Percentiles rank a stretch among this genome's conserved stretches.
Conservation (phyloP, 73 alveolate species). For the Diophrys sp. region DNA sequence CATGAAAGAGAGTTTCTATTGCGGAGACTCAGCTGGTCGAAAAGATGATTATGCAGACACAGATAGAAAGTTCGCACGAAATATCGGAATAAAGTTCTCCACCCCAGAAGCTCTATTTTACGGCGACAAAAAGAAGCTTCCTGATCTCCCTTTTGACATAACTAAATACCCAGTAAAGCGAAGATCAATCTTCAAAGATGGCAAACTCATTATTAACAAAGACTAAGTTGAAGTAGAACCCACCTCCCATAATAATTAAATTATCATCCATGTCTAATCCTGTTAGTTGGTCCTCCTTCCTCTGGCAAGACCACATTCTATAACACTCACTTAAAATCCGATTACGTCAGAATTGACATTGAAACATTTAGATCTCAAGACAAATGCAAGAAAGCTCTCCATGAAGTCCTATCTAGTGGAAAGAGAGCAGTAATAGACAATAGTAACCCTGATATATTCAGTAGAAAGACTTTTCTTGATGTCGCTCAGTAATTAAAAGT, state of each 20-base stretch:
- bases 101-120: conserved; percentile 96
- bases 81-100: conserved; percentile 81
- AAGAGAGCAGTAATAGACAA: conserved; percentile 92
- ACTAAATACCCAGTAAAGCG: conserved; percentile 11
- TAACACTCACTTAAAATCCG: conserved; percentile 67
- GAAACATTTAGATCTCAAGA: conserved; percentile 90
- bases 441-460: conserved; percentile 85
- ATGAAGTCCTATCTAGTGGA: conserved; percentile 71
- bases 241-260: no score
- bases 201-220: conserved; percentile 45
- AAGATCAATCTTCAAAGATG: conserved; percentile 42
- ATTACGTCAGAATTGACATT: conserved; percentile 88
- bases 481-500: conserved; percentile 78
- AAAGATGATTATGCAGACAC: conserved; percentile 92
- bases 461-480: conserved; percentile 74
- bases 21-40: conserved; percentile 99
- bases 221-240: conserved; percentile 76
- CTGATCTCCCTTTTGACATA: conserved; percentile 38
- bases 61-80: conserved; percentile 94
- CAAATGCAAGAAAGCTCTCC: conserved; percentile 79
- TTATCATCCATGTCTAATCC: no score
- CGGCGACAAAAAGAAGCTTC: conserved; percentile 70
- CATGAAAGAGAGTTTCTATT: conserved; percentile 73
- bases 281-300: conserved; percentile 95
- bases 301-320: conserved; percentile 96